Evolutionary conservation across 345 rosid genomes (phyloP), one percentile per base, ranked within the genome.

Genomic region (Nephelium lappaceum): DNA sequence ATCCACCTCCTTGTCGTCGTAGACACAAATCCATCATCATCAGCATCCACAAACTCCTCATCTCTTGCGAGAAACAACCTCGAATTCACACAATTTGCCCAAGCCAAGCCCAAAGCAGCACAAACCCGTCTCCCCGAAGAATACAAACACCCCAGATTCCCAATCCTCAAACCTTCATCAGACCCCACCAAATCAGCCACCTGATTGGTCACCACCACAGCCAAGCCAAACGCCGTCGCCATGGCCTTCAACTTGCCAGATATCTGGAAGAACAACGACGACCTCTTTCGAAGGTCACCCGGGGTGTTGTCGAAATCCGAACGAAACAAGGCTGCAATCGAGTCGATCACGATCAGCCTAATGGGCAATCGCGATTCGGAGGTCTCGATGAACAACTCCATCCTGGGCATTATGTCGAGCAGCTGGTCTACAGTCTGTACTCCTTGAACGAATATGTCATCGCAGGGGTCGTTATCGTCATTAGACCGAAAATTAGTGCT

Each of bases 11-110:
- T 82, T 23, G 84, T 83, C 78, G 75, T 74, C 31, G 75, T 75
- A 19, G 70, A 55, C 65, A 78, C 65, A 73, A n/a, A 81, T 72
- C 78, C 82, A 42, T 47, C 41, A 76, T 76, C 73, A 5, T 18
- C 73, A 19, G 77, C 83, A 18, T 78, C 81, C 7, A 60, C 62
- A 81, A 24, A 73, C 66, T 86, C 90, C 69, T 91, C 91, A 15
- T 86, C 77, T 55, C 85, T 81, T 4, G 95, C 84, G 39, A 93
- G 83, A 71, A 95, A 93, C 69, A 93, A 47, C 87, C 98, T 92
- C 1, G 95, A 93, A 80, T 93, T 95, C 47, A 95, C 89, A 81
- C 98, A 91, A 83, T 89, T 91, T 2, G 98, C 88, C 98, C 97
- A 93, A 11, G 97, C 89, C 81, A 92, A 79, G 0, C 98, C 98